These are phyloP conservation scores for Paraphysoderma sedebokerense DNA, from an alignment of 371 early-diverging fungal genomes.

Conservation along the genomic window DNA sequence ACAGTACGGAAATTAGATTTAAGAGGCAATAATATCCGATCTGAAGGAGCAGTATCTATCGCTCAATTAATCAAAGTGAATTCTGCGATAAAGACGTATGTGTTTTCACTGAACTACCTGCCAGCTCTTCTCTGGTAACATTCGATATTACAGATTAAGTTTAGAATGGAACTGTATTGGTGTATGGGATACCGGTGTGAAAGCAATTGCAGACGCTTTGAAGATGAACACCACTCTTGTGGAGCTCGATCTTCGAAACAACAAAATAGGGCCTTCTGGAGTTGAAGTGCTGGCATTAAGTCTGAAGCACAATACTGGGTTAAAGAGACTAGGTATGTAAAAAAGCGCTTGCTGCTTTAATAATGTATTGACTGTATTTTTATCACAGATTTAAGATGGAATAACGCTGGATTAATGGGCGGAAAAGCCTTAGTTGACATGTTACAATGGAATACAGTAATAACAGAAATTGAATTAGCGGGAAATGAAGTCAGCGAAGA, in stretches of 20 bases:
- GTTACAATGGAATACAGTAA: conserved; percentile 18
- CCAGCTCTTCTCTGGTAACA: not conserved
- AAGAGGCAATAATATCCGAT: conserved; percentile 23
- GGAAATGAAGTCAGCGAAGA: conserved; percentile 34
- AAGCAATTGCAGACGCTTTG: conserved; percentile 23
- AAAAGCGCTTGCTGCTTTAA: no score
- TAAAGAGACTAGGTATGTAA: conserved; percentile 14
- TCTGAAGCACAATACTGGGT: conserved; percentile 17
- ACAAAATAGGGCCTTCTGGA: conserved; percentile 24
- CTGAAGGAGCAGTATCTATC: conserved; percentile 28
- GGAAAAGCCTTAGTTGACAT: conserved; percentile 21
- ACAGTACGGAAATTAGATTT: conserved; percentile 15
- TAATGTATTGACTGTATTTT: not conserved
- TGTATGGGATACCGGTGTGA: conserved; percentile 27
- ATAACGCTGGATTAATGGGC: conserved; percentile 24
- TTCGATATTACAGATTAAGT: conserved; percentile 8
- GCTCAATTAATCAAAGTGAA: conserved; percentile 27
- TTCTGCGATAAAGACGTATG: conserved; percentile 10
- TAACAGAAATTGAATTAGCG: conserved; percentile 15
- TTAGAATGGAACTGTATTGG: conserved; percentile 39
- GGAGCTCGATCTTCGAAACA: conserved; percentile 29
- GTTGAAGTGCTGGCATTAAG: conserved; percentile 13
- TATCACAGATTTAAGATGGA: conserved; percentile 24
- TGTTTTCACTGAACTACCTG: not conserved
- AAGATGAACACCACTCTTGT: conserved; percentile 18